phyloP scores from a whole-genome alignment of 352 stramenopile genomes.

The Pythium dissotocum region DNA sequence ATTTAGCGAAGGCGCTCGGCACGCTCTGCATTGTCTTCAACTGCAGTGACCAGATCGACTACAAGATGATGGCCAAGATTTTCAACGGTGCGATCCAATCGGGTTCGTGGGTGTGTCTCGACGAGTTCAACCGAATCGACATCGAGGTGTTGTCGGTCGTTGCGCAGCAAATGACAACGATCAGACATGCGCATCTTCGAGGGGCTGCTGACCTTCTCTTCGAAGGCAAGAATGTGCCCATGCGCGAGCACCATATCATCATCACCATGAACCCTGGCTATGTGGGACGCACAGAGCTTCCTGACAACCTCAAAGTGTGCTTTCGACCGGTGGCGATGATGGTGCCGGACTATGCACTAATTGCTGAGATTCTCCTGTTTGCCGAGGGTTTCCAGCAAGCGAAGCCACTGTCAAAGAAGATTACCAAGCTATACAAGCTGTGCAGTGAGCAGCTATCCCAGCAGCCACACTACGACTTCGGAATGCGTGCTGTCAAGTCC shows the following conservation, averaged over 20 bases:
- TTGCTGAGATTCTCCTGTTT: slow-evolving; percentile 85
- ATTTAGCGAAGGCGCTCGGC: slow-evolving; percentile 90
- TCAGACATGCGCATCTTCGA: slow-evolving; percentile 55
- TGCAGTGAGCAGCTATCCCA: slow-evolving; percentile 85
- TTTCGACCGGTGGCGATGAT: slow-evolving; percentile 90
- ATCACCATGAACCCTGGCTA: slow-evolving; percentile 91
- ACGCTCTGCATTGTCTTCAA: slow-evolving; percentile 96
- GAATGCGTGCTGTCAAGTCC: slow-evolving; percentile 84
- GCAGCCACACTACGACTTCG: slow-evolving; percentile 89
- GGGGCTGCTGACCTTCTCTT: slow-evolving; percentile 44
- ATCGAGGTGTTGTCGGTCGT: slow-evolving; percentile 89
- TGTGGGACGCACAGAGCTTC: slow-evolving; percentile 73
- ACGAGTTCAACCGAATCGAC: slow-evolving; percentile 92
- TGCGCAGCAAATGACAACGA: slow-evolving; percentile 77
- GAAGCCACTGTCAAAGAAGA: slow-evolving; percentile 61
- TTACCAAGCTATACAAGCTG: slow-evolving; percentile 81
- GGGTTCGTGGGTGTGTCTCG: slow-evolving; percentile 83
- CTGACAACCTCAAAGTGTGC: slow-evolving; percentile 83
- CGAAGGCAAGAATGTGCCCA: slow-evolving; percentile 52
- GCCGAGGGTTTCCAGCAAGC: slow-evolving; percentile 75
- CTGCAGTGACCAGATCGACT: slow-evolving; percentile 95
- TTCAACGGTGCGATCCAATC: slow-evolving; percentile 82
- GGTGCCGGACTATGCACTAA: slow-evolving; percentile 85
- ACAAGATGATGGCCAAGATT: slow-evolving; percentile 86
- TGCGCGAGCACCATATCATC: slow-evolving; percentile 78